Conservation (phyloP, 2,329 filamentous ascomycete genomes). For the Trichoderma aggressivum region DNA sequence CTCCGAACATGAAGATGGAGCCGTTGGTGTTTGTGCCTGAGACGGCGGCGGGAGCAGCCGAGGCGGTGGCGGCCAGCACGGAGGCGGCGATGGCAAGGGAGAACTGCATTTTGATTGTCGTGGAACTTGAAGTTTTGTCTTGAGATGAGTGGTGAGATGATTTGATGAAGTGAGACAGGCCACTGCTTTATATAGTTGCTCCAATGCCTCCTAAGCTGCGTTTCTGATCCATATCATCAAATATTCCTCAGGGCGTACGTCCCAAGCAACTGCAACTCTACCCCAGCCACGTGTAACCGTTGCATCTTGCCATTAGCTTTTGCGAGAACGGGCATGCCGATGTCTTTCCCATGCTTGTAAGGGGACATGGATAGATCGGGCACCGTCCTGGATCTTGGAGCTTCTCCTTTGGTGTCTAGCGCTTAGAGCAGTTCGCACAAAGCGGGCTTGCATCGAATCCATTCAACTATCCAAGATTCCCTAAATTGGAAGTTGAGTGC, state of each 20-base stretch:
- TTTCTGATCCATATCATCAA: background rate
- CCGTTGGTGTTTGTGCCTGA: conserved; percentile 1
- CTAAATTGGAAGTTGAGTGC: background rate
- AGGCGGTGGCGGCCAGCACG: conserved; percentile 15
- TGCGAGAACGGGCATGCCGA: conserved; percentile 5
- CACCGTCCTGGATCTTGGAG: background rate
- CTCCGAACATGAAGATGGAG: conserved; percentile 16
- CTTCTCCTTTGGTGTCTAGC: conserved; percentile 13
- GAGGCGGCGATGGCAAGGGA: conserved; percentile 6
- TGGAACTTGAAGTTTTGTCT: background rate
- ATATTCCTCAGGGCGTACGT: background rate
- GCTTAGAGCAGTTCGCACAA: background rate
- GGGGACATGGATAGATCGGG: background rate
- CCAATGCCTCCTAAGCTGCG: background rate
- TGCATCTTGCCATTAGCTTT: background rate
- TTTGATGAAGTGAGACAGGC: background rate
- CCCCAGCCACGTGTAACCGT: background rate
- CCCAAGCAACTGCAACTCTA: background rate
- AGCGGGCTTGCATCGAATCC: background rate
- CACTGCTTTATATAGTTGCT: background rate
- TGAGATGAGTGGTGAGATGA: background rate
- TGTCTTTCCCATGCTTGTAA: background rate
- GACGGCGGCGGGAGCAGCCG: conserved; percentile 1
- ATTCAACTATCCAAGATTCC: background rate
- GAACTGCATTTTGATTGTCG: conserved; percentile 12